Evolutionary conservation across 129 eudicot species (phyloP).

Genomic region (Saussurea involucrata): DNA sequence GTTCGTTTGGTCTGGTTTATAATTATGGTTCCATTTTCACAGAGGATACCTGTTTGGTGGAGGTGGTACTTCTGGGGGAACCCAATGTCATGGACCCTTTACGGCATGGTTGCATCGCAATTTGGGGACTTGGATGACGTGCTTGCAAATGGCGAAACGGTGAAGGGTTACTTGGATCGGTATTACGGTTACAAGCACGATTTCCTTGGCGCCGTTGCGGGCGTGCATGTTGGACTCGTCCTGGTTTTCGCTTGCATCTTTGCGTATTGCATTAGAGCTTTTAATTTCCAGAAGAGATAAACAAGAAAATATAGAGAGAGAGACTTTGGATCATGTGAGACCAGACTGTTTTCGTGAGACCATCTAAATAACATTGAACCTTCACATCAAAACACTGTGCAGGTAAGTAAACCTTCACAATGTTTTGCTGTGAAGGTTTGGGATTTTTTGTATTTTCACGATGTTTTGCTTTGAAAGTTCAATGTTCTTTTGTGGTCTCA

Average conservation of each 20-base stretch:
- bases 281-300: conserved; percentile 46
- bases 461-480: no score
- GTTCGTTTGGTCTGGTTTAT: background rate
- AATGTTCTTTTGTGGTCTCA: no score
- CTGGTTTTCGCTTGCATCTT: conserved; percentile 27
- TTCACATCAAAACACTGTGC: no score
- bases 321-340: no score
- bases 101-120: conserved; percentile 54
- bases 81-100: conserved; percentile 48
- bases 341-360: no score
- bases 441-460: no score
- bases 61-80: conserved; percentile 50
- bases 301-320: no score
- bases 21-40: background rate
- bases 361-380: no score
- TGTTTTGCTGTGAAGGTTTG: no score
- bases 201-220: conserved; percentile 33
- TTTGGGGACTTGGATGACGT: conserved; percentile 18
- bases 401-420: no score
- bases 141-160: conserved; percentile 10
- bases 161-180: conserved; percentile 33
- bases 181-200: conserved; percentile 33
- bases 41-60: conserved; percentile 60
- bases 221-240: conserved; percentile 27
- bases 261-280: conserved; percentile 33